Percentiles rank a stretch among this genome's conserved stretches.
Evolutionary conservation across 345 rosid species (phyloP).

Genomic region (Psidium guajava): DNA sequence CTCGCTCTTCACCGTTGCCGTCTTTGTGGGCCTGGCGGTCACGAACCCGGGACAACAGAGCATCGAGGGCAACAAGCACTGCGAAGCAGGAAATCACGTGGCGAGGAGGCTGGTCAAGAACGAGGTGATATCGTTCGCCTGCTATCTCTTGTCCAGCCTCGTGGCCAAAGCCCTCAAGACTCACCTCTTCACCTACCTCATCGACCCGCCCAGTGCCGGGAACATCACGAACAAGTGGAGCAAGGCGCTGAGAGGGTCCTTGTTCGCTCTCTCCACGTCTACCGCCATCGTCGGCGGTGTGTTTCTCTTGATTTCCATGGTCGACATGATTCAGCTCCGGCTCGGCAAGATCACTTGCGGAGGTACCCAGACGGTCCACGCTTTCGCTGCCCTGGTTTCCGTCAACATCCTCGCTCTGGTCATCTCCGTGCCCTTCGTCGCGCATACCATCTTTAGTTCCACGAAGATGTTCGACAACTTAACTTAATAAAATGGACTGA

Average conservation of each 20-base stretch:
- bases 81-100: not conserved
- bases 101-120: constrained; percentile 4
- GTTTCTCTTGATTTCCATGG: not conserved
- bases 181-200: constrained; percentile 1
- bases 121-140: constrained; percentile 24
- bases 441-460: not conserved
- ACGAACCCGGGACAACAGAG: not conserved
- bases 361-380: not conserved
- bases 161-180: constrained; percentile 24
- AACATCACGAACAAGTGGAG: rapidly evolving
- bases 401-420: not conserved
- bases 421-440: not conserved
- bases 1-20: constrained; percentile 27
- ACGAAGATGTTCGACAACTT: not conserved
- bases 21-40: constrained; percentile 23
- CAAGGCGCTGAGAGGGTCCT: not conserved
- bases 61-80: constrained; percentile 12
- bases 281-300: not conserved
- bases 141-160: constrained; percentile 23
- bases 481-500: not conserved
- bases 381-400: not conserved
- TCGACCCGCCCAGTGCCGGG: not conserved
- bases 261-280: not conserved
- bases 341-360: not conserved
- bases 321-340: not conserved